Evolutionary conservation across 2,329 filamentous ascomycete species (phyloP).

Genomic region (Dendryphion nanum): DNA sequence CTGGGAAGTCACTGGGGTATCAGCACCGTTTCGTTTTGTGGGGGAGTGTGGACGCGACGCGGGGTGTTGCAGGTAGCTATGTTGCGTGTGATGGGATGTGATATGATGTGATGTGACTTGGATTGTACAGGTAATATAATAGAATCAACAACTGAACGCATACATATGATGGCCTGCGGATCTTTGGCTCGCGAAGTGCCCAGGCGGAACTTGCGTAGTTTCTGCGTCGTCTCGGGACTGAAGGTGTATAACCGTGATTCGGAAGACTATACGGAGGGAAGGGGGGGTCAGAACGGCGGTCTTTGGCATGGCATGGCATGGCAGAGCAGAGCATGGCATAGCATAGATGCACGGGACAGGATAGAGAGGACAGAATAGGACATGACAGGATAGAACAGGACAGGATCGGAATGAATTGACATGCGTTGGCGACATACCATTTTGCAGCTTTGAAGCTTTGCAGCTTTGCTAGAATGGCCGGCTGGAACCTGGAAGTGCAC

Average conservation of each 20-base stretch:
- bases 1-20: constrained; percentile 51
- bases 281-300: too few relatives aligned
- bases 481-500: too few relatives aligned
- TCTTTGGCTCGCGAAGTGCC: constrained; percentile 82
- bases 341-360: not conserved
- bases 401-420: too few relatives aligned
- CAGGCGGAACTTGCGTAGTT: constrained; percentile 91
- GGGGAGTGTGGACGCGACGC: constrained; percentile 1
- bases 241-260: constrained; percentile 91
- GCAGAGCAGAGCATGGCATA: not conserved
- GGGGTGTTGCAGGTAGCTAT: constrained; percentile 3
- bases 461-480: too few relatives aligned
- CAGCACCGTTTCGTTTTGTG: constrained; percentile 18
- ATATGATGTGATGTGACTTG: too few relatives aligned
- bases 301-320: not conserved
- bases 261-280: constrained; percentile 53
- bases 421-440: too few relatives aligned
- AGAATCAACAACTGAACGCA: too few relatives aligned
- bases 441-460: too few relatives aligned
- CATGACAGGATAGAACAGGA: too few relatives aligned
- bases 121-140: too few relatives aligned
- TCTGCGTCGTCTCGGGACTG: constrained; percentile 83
- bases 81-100: constrained; percentile 3
- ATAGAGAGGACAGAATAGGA: not conserved
- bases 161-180: constrained; percentile 94